These are phyloP conservation scores for Wickerhamomyces xylosicus DNA, from an alignment of 805 yeast genomes.

Conservation along the genomic window DNA sequence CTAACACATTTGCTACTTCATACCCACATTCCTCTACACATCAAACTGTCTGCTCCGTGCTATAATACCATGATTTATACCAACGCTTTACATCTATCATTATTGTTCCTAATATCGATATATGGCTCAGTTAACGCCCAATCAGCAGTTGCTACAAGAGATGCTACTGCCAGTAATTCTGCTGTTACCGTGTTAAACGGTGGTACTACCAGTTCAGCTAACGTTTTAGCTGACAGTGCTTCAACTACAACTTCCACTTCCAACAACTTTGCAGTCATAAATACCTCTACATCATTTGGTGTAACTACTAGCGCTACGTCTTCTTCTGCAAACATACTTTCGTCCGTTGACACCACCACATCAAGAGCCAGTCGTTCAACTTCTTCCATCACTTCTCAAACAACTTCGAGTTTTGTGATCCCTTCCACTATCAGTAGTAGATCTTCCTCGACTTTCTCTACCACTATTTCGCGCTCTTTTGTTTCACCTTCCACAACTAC, in stretches of 20 bases:
- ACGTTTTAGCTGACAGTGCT: neutral
- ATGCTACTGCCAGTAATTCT: no score
- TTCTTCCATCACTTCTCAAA: slow-evolving; percentile 4
- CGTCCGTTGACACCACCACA: slow-evolving; percentile 6
- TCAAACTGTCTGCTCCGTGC: no score
- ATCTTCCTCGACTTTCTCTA: no score
- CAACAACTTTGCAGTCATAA: slow-evolving; percentile 1
- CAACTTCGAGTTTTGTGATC: no score
- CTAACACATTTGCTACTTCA: no score
- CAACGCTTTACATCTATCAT: neutral
- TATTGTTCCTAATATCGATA: neutral
- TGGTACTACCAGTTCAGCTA: neutral
- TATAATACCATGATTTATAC: no score
- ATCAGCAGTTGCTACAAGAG: neutral
- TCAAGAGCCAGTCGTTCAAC: slow-evolving; percentile 6
- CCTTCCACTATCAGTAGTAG: no score
- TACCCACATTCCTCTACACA: no score
- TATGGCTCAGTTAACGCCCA: neutral
- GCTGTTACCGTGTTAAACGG: neutral
- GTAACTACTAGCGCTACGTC: slow-evolving; percentile 4
- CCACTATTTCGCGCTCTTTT: no score
- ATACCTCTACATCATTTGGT: neutral
- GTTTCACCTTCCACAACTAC: slow-evolving; percentile 5
- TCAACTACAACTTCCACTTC: neutral
- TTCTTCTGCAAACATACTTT: slow-evolving; percentile 3